A percentile compares a stretch with the other conserved stretches of the same genome.
Evolutionary conservation across 2,329 filamentous ascomycete species (phyloP).

Genomic region (Calycina herbarum): DNA sequence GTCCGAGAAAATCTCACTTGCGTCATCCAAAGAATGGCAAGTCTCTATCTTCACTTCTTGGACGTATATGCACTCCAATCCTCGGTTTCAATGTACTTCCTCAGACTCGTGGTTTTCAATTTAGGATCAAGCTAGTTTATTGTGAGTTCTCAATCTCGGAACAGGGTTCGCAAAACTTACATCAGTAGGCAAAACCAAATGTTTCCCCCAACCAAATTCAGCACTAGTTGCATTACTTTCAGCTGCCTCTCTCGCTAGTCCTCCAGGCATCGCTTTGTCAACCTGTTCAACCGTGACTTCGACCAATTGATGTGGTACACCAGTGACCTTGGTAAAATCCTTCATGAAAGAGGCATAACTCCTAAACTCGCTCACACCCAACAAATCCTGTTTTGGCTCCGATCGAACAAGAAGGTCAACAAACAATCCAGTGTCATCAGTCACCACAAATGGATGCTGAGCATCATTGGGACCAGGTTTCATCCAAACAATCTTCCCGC

Average conservation of each 20-base stretch:
- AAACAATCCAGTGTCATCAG: conserved; percentile 37
- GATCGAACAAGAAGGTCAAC: conserved; percentile 30
- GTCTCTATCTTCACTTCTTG: not conserved
- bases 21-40: too few relatives aligned
- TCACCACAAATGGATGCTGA: conserved; percentile 33
- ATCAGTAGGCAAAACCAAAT: conserved; percentile 21
- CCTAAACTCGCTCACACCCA: conserved; percentile 25
- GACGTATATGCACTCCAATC: conserved; percentile 20
- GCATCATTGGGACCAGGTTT: conserved; percentile 19
- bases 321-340: conserved; percentile 26
- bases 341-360: conserved; percentile 22
- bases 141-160: too few relatives aligned
- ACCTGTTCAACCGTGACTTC: conserved; percentile 26
- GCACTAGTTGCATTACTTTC: conserved; percentile 40
- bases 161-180: conserved; percentile 17
- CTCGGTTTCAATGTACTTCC: conserved; percentile 25
- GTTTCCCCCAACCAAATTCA: conserved; percentile 40
- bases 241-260: conserved; percentile 37
- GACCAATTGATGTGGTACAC: conserved; percentile 16
- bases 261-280: conserved; percentile 35
- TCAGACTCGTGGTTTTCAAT: conserved; percentile 24
- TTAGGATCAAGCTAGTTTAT: conserved; percentile 23
- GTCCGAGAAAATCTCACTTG: too few relatives aligned
- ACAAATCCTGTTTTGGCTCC: conserved; percentile 25
- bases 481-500: conserved; percentile 19